These are phyloP conservation scores for Colletotrichum graminicola DNA, from an alignment of 2,329 filamentous ascomycete genomes.

Conservation along the genomic window DNA sequence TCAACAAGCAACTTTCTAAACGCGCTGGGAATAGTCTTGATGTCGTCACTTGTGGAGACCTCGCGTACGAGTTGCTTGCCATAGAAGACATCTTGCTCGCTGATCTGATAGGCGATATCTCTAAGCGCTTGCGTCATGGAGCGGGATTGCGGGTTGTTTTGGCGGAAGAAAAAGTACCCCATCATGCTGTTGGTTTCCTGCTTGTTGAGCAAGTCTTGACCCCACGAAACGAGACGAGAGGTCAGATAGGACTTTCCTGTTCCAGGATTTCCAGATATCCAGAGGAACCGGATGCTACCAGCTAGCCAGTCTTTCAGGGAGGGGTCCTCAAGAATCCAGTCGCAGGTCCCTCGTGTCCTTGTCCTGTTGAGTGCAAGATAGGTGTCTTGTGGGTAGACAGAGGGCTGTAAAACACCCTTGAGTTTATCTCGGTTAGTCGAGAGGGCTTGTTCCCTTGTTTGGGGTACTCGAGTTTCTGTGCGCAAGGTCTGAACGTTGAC, in stretches of 20 bases:
- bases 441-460: conserved; percentile 48
- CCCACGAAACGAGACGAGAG: conserved; percentile 58
- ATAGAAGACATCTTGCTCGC: conserved; percentile 59
- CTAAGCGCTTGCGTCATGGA: conserved; percentile 60
- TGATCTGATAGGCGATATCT: conserved; percentile 61
- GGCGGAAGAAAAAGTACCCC: conserved; percentile 64
- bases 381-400: conserved; percentile 57
- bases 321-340: conserved; percentile 59
- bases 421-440: conserved; percentile 53
- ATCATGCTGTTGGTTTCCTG: conserved; percentile 44
- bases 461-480: conserved; percentile 47
- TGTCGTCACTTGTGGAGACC: conserved; percentile 54
- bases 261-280: conserved; percentile 59
- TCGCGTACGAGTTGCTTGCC: conserved; percentile 55
- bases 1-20: conserved; percentile 57
- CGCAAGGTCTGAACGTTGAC: conserved; percentile 53
- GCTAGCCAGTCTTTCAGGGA: conserved; percentile 55
- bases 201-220: conserved; percentile 48
- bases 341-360: conserved; percentile 57
- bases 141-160: conserved; percentile 60
- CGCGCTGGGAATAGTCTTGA: conserved; percentile 58
- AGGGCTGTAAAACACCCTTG: conserved; percentile 56
- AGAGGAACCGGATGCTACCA: conserved; percentile 56
- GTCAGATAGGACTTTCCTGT: conserved; percentile 62
- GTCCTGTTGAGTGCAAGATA: conserved; percentile 56